Base-by-base conservation (phyloP, 805 yeast species). In the Suhomyces faveliae region DNA sequence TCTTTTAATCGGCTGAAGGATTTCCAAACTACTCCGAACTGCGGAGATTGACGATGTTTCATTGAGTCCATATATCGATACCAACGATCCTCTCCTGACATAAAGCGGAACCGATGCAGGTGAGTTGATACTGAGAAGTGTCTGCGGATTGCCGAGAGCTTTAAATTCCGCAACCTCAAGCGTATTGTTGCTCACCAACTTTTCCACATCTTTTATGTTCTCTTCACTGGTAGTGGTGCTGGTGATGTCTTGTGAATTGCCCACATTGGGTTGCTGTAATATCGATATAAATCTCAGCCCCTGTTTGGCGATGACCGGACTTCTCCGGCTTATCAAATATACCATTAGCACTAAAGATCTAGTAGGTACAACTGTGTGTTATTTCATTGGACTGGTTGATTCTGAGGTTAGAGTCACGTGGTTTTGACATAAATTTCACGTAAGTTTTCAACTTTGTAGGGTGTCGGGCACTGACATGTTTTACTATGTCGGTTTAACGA, bases 71-170 rank as follows among this genome's bases (percentile, higher is more conserved):
- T 72, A 78, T 1, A 83, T 60, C 2, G 83, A 68, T 43, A 83
- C 61, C 24, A 84, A 58, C 0, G 85, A 70, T 2, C 81, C 78
- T 35, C 72, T 67, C 35, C 75, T 69, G 10, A 81, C 62, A 51
- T 70, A 67, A 1, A 81, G 62, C 0, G 87, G 86, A 1, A 79
- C 64, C 0, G 87, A 81, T 0, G 88, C 82, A 1, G 84, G 83
- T n/a, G 79, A 58, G 0, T 72, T 64, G n/a, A 81, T 60, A 5
- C 78, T 68, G 19, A 81, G 61, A 0, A 80, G 68, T 0, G 81
- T 67, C 19, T 78, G 74, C 2, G 83, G 77, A 4, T 60, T 63
- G 5, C 83, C 84, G 47, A 81, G 55, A 0, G 78, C 65, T 40
- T 71, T 63, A 50, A 79, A 70, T 22, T 62, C 57, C 27, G 64